Evolutionary conservation across 331 rosid genomes (phyloP), one percentile per base, ranked within the genome.

Genomic region (Saraca asoca): DNA sequence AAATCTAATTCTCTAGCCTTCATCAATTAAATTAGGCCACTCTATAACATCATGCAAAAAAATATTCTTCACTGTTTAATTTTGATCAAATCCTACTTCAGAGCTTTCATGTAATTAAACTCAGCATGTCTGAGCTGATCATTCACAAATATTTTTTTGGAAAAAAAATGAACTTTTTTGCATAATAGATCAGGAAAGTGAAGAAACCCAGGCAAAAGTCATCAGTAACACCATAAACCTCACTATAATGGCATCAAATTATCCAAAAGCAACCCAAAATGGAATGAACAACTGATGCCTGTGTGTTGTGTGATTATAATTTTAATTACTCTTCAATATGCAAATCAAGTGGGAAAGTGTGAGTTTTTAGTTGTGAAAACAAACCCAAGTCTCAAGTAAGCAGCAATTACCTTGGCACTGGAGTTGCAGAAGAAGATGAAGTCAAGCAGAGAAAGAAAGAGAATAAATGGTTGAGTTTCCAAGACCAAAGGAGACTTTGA

Each of bases 341-440:
- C 37, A 39, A 50, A 24, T 24, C 31, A 24, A 24, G 46, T 18
- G 58, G 35, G 9, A 53, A 53, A 46, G 3, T 35, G 31, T 24
- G 31, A 24, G 31, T 24, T 24, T 24, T 24, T 24, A 24, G 31
- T 24, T 12, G 19, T 5, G 51, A 18, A 65, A 37, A 35, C 7
- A 17, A 52, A 64, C 9, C 49, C 0, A 51, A 1, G 43, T 51
- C 59, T 9, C 0, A 38, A 49, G 38, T 37, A n/a, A 17, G 39
- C 31, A 24, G 31, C 3, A 24, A 1, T 24, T 72, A 80, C 85
- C 85, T 72, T 76, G 59, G 8, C 37, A 73, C 11, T 15, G 65
- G 51, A 58, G 72, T 18, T 62, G 43, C 43, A 39, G 69, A 14
- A 54, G 69, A 72, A 61, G 73, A 79, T 9, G 55, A 63, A 58